Base-by-base conservation (phyloP, 1,139 yeast species). In the Kodamaea alishanica region DNA sequence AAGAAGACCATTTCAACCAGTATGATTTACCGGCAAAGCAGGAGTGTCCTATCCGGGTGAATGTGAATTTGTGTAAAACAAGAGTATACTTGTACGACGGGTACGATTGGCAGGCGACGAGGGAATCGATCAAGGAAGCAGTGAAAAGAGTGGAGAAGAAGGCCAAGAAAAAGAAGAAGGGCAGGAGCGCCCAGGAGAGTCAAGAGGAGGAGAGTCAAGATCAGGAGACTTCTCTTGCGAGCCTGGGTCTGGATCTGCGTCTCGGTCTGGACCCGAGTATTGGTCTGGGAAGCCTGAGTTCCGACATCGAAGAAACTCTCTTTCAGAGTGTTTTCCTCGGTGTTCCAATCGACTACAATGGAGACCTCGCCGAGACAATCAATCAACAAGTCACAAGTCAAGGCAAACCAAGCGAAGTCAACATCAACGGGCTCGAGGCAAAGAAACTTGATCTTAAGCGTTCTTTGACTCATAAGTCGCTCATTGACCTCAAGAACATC, bases 61-160 rank as follows among this genome's bases (percentile, higher is more conserved):
- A 61, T 37, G 45, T 70, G 5, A 67, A 65, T 40, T 51, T 74
- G 7, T 55, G 69, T 5, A 70, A 67, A 33, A 58, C 72, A 0
- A 60, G 60, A 4, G 62, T 92, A 43, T 79, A 75, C 42, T 61
- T 92, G 30, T 81, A 77, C 56, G 98, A 92, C 63, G 99, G 99
- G 0, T 92, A 82, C 54, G 98, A 92, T 56, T 89, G 97, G 96
- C 76, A 76, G 41, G 79, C 78, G 35, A 88, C 97, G 0, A 70
- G 95, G 44, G 72, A 70, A 30, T 71, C 79, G 0, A 82, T 92
- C 24, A 67, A 73, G 20, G 75, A 72, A 6, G 86, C 87, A 0
- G 82, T 90, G 0, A 73, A 72, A 40, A 62, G 75, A 27, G 77
- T 85, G 9, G 87, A 83, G 48, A 67, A 64, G 35, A 58, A 58